Evolutionary conservation across 306 rosid species (phyloP).

Genomic region (Sophora flavescens): DNA sequence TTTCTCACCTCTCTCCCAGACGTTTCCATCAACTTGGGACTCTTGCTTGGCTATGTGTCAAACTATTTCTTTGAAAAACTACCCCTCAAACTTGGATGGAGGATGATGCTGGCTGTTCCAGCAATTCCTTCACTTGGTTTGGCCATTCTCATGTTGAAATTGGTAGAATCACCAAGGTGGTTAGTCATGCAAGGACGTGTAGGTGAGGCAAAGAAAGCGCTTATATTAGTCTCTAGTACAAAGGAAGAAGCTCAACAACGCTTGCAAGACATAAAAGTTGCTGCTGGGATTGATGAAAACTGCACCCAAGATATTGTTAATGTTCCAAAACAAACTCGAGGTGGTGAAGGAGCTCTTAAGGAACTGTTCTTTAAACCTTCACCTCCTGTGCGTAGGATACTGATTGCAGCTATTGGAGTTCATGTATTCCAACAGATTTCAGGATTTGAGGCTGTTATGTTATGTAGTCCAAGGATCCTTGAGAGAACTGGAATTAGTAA

Average conservation of each 20-base stretch:
- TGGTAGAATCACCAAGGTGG: conserved; percentile 99
- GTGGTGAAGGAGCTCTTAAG: conserved; percentile 68
- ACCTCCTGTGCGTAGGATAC: conserved; percentile 67
- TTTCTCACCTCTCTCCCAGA: conserved; percentile 75
- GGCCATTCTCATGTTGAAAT: conserved; percentile 54
- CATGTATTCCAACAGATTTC: conserved; percentile 84
- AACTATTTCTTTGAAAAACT: conserved; percentile 67
- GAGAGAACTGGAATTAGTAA: conserved; percentile 68
- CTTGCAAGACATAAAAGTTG: conserved; percentile 65
- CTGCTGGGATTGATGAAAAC: conserved; percentile 59
- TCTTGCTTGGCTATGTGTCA: conserved; percentile 69
- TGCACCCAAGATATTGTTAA: conserved; percentile 40
- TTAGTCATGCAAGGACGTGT: conserved; percentile 72
- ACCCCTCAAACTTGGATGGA: conserved; percentile 71
- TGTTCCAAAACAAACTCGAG: background rate
- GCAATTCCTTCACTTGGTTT: conserved; percentile 71
- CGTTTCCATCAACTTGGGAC: conserved; percentile 75
- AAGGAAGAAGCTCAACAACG: conserved; percentile 67
- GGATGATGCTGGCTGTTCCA: conserved; percentile 83
- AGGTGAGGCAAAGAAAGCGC: conserved; percentile 56
- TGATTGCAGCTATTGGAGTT: conserved; percentile 71
- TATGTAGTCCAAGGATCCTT: conserved; percentile 86
- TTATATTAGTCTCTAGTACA: conserved; percentile 53
- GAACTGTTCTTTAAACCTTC: conserved; percentile 68
- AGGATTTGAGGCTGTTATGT: conserved; percentile 82